Conservation (phyloP, 129 eudicot species). For the Artemisia annua region DNA sequence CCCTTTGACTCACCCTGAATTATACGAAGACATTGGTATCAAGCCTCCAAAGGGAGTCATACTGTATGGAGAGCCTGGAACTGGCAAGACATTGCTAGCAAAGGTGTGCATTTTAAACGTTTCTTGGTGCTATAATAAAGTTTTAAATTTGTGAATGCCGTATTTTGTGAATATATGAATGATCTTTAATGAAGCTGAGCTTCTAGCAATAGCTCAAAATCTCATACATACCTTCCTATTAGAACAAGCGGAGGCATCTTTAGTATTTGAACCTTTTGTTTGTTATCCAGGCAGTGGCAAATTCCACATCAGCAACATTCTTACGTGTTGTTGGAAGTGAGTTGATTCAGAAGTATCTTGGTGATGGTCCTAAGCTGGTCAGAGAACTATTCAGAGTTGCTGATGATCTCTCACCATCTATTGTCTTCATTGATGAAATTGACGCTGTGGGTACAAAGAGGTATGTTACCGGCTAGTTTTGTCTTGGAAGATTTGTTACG, state of each 20-base stretch:
- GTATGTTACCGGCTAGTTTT: conserved; percentile 19
- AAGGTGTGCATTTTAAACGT: conserved; percentile 52
- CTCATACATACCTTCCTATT: not conserved
- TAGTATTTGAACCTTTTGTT: not conserved
- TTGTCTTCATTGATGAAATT: conserved; percentile 92
- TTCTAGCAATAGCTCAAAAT: not conserved
- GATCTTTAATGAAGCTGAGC: not conserved
- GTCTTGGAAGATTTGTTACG: not conserved
- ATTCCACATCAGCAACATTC: conserved; percentile 94
- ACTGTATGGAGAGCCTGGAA: conserved; percentile 97
- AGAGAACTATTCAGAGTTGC: conserved; percentile 97
- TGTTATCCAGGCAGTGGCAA: conserved; percentile 81
- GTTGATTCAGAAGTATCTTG: conserved; percentile 87
- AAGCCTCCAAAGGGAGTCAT: conserved; percentile 98
- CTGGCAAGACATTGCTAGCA: conserved; percentile 96
- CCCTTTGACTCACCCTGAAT: conserved; percentile 93
- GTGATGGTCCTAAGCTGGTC: conserved; percentile 95
- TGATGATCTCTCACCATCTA: conserved; percentile 91
- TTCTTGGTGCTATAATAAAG: not conserved
- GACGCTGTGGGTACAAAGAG: conserved; percentile 97
- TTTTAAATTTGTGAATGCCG: not conserved
- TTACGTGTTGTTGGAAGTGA: conserved; percentile 98
- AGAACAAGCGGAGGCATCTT: not conserved
- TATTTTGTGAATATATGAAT: not conserved
- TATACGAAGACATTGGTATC: conserved; percentile 96